These are phyloP conservation scores for Aphanomyces invadans DNA, from an alignment of 352 stramenopile species.

Conservation along the genomic window DNA sequence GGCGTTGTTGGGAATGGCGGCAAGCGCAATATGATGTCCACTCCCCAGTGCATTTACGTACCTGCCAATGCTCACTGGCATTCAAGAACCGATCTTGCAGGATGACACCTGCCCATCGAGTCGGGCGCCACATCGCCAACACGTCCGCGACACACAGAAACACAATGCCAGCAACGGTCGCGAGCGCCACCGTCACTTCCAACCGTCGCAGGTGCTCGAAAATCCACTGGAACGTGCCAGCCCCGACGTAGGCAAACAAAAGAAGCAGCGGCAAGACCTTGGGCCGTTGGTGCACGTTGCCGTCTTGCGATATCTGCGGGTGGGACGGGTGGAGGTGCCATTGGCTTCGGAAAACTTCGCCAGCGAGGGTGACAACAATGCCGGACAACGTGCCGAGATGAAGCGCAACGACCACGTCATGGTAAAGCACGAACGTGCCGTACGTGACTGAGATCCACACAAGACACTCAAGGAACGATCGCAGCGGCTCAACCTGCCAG, in stretches of 20 bases:
- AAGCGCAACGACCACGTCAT: slow-evolving; percentile 66
- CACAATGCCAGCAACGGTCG: slow-evolving; percentile 68
- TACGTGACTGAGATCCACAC: slow-evolving; percentile 74
- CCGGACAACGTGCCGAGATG: slow-evolving; percentile 78
- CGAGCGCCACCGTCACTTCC: slow-evolving; percentile 69
- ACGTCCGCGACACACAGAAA: slow-evolving; percentile 77
- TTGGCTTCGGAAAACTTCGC: slow-evolving; percentile 62
- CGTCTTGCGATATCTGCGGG: too few species aligned
- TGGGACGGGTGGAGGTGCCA: neutral
- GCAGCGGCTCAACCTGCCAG: slow-evolving; percentile 61
- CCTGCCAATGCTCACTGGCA: slow-evolving; percentile 58
- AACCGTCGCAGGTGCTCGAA: slow-evolving; percentile 81
- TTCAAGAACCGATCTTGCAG: slow-evolving; percentile 78
- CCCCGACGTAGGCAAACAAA: slow-evolving; percentile 78
- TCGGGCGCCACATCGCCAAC: slow-evolving; percentile 35
- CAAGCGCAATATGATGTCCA: too few species aligned
- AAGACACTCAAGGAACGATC: slow-evolving; percentile 77
- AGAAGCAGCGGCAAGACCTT: slow-evolving; percentile 46
- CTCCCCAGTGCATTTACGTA: too few species aligned
- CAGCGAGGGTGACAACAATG: slow-evolving; percentile 68
- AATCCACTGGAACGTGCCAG: slow-evolving; percentile 82
- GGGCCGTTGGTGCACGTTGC: slow-evolving; percentile 25
- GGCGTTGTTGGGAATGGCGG: too few species aligned
- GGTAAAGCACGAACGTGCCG: slow-evolving; percentile 72
- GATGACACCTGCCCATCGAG: slow-evolving; percentile 61